A percentile compares a stretch with the other conserved stretches of the same genome.
Conservation (phyloP, 176 grass and related monocot genomes). For the Ensete ventricosum region DNA sequence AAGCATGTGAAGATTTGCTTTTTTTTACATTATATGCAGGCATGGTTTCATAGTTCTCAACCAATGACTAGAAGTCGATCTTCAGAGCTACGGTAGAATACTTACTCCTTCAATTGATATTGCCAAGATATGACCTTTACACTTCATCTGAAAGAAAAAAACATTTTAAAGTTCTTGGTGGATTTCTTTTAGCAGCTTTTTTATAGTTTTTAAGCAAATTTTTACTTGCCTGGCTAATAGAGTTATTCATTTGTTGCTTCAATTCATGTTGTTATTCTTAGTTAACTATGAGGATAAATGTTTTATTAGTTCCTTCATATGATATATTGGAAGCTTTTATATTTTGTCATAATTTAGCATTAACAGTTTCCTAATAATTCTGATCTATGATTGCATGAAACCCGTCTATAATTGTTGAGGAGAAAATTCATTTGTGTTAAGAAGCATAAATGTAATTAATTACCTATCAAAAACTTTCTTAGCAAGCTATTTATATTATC, state of each 20-base stretch:
- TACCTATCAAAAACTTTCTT: background rate
- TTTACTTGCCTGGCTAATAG: too few species aligned
- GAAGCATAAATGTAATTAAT: background rate
- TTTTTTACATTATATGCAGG: slow-evolving; percentile 24
- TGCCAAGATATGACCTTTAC: background rate
- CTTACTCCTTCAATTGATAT: background rate
- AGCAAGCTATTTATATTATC: too few species aligned
- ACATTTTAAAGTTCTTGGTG: too few species aligned
- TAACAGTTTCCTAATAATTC: background rate
- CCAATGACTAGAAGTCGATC: slow-evolving; percentile 77
- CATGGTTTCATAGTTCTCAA: slow-evolving; percentile 67
- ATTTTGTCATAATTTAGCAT: background rate
- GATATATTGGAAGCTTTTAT: background rate
- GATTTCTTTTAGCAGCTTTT: too few species aligned
- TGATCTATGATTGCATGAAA: background rate
- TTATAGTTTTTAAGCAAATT: too few species aligned
- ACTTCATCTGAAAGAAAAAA: background rate
- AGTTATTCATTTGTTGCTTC: too few species aligned
- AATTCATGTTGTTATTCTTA: background rate
- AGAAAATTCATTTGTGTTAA: too few species aligned
- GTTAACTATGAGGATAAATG: background rate
- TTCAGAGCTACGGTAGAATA: slow-evolving; percentile 59
- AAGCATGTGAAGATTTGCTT: background rate
- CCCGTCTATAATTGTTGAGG: background rate
- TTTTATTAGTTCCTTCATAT: background rate